These are phyloP conservation scores for Colletotrichum sp. DNA, from an alignment of 2,329 filamentous ascomycete genomes.

Conservation along the genomic window DNA sequence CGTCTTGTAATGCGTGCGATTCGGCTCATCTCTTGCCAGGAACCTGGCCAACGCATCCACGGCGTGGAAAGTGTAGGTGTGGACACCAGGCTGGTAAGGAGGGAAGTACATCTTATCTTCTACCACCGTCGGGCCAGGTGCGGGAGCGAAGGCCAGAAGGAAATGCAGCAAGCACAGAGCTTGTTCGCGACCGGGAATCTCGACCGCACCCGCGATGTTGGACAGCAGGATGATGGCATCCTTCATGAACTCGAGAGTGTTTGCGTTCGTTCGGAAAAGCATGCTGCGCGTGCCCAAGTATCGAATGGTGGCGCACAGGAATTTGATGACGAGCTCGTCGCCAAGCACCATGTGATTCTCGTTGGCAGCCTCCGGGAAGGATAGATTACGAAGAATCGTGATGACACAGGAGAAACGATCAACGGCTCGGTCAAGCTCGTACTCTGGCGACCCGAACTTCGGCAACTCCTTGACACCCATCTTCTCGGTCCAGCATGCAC, in stretches of 20 bases:
- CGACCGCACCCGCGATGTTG: slow-evolving; percentile 81
- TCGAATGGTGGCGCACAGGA: slow-evolving; percentile 82
- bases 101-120: slow-evolving; percentile 73
- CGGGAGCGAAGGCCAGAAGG: slow-evolving; percentile 86
- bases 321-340: slow-evolving; percentile 78
- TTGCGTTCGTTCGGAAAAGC: slow-evolving; percentile 80
- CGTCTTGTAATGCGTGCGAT: slow-evolving; percentile 81
- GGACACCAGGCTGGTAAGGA: slow-evolving; percentile 78
- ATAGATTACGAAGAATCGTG: slow-evolving; percentile 90
- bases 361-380: slow-evolving; percentile 65
- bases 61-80: slow-evolving; percentile 88
- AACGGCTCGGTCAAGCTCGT: slow-evolving; percentile 85
- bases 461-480: slow-evolving; percentile 74
- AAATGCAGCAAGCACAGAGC: slow-evolving; percentile 87
- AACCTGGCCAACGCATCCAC: slow-evolving; percentile 92
- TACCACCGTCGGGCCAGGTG: slow-evolving; percentile 66
- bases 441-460: slow-evolving; percentile 76
- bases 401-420: slow-evolving; percentile 90
- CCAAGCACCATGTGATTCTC: slow-evolving; percentile 77
- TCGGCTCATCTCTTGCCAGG: slow-evolving; percentile 91
- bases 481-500: slow-evolving; percentile 78
- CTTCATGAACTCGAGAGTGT: slow-evolving; percentile 97
- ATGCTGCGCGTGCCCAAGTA: slow-evolving; percentile 89
- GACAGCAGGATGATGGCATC: slow-evolving; percentile 89
- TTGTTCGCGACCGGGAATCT: slow-evolving; percentile 86